phyloP scores from a whole-genome alignment of 257 asterid species.

The Leptodermis oblonga region DNA sequence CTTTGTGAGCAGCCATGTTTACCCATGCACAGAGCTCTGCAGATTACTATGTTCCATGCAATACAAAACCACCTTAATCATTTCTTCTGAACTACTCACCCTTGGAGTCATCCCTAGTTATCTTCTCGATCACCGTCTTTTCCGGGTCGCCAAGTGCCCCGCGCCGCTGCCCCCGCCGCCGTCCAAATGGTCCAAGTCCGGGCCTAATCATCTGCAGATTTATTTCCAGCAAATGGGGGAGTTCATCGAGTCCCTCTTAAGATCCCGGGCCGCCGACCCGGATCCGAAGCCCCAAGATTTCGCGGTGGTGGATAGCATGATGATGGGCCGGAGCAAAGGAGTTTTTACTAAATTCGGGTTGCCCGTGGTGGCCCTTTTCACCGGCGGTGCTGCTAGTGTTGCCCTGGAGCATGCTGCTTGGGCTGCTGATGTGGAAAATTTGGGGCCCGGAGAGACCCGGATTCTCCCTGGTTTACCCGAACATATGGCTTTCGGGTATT shows the following conservation, averaged over 20 bases:
- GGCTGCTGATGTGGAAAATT: slow-evolving; percentile 40
- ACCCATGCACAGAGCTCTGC: slow-evolving; percentile 56
- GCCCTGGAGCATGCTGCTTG: slow-evolving; percentile 61
- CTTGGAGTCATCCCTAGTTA: slow-evolving; percentile 7
- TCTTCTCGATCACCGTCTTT: slow-evolving; percentile 7
- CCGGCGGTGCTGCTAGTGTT: slow-evolving; percentile 46
- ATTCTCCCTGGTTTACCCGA: slow-evolving; percentile 44
- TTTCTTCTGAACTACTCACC: slow-evolving; percentile 53
- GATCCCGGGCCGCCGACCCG: slow-evolving; percentile 21
- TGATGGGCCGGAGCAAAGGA: slow-evolving; percentile 49
- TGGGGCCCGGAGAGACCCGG: slow-evolving; percentile 38
- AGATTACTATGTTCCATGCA: slow-evolving; percentile 33
- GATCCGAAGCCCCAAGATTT: slow-evolving; percentile 32
- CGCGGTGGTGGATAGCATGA: slow-evolving; percentile 57
- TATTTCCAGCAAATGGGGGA: slow-evolving; percentile 28
- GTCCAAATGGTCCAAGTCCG: neutral
- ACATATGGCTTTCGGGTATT: slow-evolving; percentile 37
- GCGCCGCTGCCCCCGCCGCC: slow-evolving; percentile 16
- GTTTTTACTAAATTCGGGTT: slow-evolving; percentile 33
- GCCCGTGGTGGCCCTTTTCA: slow-evolving; percentile 44
- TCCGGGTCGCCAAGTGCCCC: slow-evolving; percentile 13
- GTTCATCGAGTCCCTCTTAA: slow-evolving; percentile 36
- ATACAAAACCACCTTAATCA: slow-evolving; percentile 37
- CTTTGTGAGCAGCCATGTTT: slow-evolving; percentile 60
- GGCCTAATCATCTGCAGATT: neutral